Evolutionary conservation across 176 grass and related monocot species (phyloP), one percentile per base, ranked within the genome.

Genomic region (Aegilops sharonensis): DNA sequence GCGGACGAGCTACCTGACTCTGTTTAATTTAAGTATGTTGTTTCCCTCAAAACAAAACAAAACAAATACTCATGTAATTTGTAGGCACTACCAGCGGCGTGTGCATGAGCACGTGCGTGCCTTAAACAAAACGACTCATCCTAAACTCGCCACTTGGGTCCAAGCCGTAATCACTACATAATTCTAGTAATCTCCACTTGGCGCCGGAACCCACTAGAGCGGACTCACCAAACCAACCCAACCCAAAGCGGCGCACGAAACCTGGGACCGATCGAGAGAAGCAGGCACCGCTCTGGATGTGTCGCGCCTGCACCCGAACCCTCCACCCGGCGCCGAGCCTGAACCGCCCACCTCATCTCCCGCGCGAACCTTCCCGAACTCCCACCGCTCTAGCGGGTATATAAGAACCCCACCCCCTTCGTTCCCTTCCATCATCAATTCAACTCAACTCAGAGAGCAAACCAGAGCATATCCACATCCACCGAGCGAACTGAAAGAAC

Each of bases 331-430:
- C 25, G 1, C 6, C 54, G 30, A 83, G 14, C 54, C 50, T 50
- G 62, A 82, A 36, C 48, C 65, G 24, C 85, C 73, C 87, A 75
- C 59, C 64, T 89, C 66, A 65, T 67, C 66, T 21, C 36, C 83
- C 71, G 24, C 75, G 10, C 36, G 84, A 89, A 89, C 80, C 30
- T 92, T 86, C 90, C 75, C 74, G 87, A 92, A 77, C 75, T 29
- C 18, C 68, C 37, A 14, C 48, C 68, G 68, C 59, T 23, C 27
- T 1, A 9, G 40, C 11, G 5, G 4, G 42, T 80, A 82, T 89
- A 80, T 87, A 84, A 83, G 11, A 3, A 4, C 17, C 32, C 11
- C 60, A 9, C 83, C 2, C 68, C 27, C 1, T 48, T 64, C 34
- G 1, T 56, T 14, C 25, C 37, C 2, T 3, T 11, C 11, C 78